phyloP scores from a whole-genome alignment of 768 basidiomycete species.

The Rossbeevera mucosa region DNA sequence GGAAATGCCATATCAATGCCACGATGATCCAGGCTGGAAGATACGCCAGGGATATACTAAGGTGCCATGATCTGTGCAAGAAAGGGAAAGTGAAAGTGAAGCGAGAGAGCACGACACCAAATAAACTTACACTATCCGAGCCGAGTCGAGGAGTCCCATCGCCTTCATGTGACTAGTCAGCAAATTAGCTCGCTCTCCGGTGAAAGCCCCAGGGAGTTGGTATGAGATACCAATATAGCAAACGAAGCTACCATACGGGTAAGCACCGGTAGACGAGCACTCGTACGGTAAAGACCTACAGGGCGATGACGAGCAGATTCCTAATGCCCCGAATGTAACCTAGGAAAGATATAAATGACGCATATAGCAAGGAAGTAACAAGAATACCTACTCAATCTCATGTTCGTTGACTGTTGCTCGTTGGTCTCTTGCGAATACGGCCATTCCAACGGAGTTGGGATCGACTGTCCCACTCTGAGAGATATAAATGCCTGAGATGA shows the following conservation, averaged over 20 bases:
- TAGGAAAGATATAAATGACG: slow-evolving; percentile 21
- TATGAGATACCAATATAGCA: slow-evolving; percentile 72
- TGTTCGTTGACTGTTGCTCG: slow-evolving; percentile 49
- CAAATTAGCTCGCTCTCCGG: slow-evolving; percentile 58
- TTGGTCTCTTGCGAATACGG: slow-evolving; percentile 68
- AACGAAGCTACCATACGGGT: slow-evolving; percentile 46
- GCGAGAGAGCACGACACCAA: not conserved
- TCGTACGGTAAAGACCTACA: slow-evolving; percentile 39
- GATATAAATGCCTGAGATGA: slow-evolving; percentile 61
- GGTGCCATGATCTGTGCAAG: slow-evolving; percentile 51
- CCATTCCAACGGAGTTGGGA: slow-evolving; percentile 65
- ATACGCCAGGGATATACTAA: slow-evolving; percentile 61
- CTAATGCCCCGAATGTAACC: slow-evolving; percentile 62
- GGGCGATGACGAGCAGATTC: slow-evolving; percentile 58
- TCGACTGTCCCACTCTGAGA: slow-evolving; percentile 51
- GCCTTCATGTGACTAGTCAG: slow-evolving; percentile 72
- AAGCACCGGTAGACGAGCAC: not conserved
- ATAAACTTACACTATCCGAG: slow-evolving; percentile 50
- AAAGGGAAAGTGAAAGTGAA: slow-evolving; percentile 1
- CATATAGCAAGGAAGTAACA: not conserved
- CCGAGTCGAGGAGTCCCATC: slow-evolving; percentile 73
- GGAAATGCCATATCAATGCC: slow-evolving; percentile 57
- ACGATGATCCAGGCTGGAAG: slow-evolving; percentile 76
- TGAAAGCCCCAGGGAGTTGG: slow-evolving; percentile 69
- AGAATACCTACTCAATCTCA: slow-evolving; percentile 49